phyloP scores from a whole-genome alignment of 495 filamentous ascomycete species.

The Aspergillus conjunctus region DNA sequence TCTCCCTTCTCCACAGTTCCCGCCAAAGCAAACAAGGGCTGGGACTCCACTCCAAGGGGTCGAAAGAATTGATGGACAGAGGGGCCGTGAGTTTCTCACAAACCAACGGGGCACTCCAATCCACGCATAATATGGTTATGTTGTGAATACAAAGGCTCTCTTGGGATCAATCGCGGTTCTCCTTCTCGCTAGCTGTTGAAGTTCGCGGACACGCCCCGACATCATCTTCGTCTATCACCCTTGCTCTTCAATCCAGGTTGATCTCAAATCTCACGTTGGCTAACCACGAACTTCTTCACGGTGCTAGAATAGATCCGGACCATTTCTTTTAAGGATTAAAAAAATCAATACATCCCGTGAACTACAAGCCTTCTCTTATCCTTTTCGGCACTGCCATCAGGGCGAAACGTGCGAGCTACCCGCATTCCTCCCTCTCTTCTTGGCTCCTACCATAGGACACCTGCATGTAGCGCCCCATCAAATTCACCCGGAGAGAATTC shows the following conservation, averaged over 20 bases:
- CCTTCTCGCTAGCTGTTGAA: not conserved
- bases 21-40: conserved; percentile 27
- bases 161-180: not conserved
- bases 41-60: conserved; percentile 29
- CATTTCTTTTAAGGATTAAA: conserved; percentile 4
- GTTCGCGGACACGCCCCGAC: not conserved
- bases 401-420: conserved; percentile 18
- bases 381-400: not conserved
- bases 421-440: conserved; percentile 30
- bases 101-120: conserved; percentile 3
- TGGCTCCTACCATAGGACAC: conserved; percentile 13
- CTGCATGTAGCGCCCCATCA: conserved; percentile 41
- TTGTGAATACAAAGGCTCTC: not conserved
- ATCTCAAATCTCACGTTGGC: conserved; percentile 11
- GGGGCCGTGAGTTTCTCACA: not conserved
- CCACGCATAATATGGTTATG: not conserved
- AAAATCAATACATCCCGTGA: not conserved
- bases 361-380: not conserved
- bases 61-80: conserved; percentile 16
- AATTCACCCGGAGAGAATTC: conserved; percentile 29
- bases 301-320: conserved; percentile 15
- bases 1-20: conserved; percentile 31
- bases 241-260: conserved; percentile 1
- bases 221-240: not conserved
- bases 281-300: conserved; percentile 16